Evolutionary conservation across 352 stramenopile genomes (phyloP), one percentile per base, ranked within the genome.

Genomic region (Stramenopiles sp.): DNA sequence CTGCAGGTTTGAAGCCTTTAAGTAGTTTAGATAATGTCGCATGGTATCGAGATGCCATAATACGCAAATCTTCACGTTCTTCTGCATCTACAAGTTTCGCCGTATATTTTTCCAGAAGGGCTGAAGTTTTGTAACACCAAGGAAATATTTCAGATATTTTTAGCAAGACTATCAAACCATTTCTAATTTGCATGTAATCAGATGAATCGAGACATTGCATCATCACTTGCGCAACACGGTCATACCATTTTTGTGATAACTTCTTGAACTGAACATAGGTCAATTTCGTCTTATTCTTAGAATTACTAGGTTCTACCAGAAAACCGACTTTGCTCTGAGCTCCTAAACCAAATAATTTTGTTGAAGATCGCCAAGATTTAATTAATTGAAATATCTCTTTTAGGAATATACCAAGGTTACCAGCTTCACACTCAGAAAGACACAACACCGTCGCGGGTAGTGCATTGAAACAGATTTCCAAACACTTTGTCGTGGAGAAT

Each of bases 351-450:
- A n/a, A 32, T 32, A 32, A n/a, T n/a, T 32, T 15, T 32, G 15
- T 15, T 32, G 10, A 15, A 32, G n/a, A n/a, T 32, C 26, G 26
- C 26, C 26, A 32, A n/a, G 15, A n/a, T n/a, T 32, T 32, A n/a
- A 32, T 15, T 32, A n/a, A 15, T 15, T n/a, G 26, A 32, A 39
- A 20, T 10, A 39, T 10, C 12, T 39, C 35, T 17, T 20, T 12
- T 10, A 39, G 17, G 20, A 39, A 39, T 18, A 39, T 39, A 17
- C 35, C 35, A 12, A 39, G 22, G 20, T 39, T 39, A 12, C 15
- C 35, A 10, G 35, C 35, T 17, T 39, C 35, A 10, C 8, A 10
- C 20, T 39, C 35, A 39, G 35, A 18, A 17, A 8, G 10, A 22
- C 8, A 10, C 20, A 20, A 10, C 20, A 39, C 8, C 35, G 35